Base-by-base conservation (phyloP, 2,329 filamentous ascomycete genomes). In the Verticillium isaacii region DNA sequence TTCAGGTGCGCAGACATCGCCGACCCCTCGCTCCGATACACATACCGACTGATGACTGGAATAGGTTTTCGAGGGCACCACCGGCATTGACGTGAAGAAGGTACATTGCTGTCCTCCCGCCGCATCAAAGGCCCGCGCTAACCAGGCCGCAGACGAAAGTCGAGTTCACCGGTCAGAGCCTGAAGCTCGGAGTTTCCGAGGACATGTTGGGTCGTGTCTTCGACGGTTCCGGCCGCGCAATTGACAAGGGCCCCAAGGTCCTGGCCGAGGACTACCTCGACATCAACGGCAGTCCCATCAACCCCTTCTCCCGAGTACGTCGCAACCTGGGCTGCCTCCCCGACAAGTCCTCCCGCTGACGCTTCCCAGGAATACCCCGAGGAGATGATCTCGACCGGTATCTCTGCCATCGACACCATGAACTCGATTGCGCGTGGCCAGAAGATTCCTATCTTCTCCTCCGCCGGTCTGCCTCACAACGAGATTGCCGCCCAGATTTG, bases 201-300 rank as follows among this genome's bases (percentile, higher is more conserved):
- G 95, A 99, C 82, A 99, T 99, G 95, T 81, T 99, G 79, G 95
- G 95, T 68, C 94, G 96, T 82, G 93, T 98, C 78, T 99, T 99
- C 75, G 93, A 99, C 82, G 95, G 95, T 72, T 98, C 95, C 64
- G 95, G 95, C 74, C 90, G 94, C 78, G 91, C 96, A 70, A 99
- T 99, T 77, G 95, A 99, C 82, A 99, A 98, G 82, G 95, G 96
- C 60, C 95, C 95, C 65, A 98, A 97, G 82, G 95, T 99, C 71
- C 82, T 99, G 67, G 93, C 95, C 59, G 95, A 99, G 79, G 95
- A 99, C 71, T 99, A 96, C 78, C 85, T 99, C 70, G 96, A 99
- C 77, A 99, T 99, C 82, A 99, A 99, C 83, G 95, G 95, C 74
- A 95, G 89, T 77, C 94, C 95, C 63, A 99, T 99, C 81, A 99